phyloP scores from a whole-genome alignment of 2,329 filamentous ascomycete species.

The Neoscytalidium dimidiatum region DNA sequence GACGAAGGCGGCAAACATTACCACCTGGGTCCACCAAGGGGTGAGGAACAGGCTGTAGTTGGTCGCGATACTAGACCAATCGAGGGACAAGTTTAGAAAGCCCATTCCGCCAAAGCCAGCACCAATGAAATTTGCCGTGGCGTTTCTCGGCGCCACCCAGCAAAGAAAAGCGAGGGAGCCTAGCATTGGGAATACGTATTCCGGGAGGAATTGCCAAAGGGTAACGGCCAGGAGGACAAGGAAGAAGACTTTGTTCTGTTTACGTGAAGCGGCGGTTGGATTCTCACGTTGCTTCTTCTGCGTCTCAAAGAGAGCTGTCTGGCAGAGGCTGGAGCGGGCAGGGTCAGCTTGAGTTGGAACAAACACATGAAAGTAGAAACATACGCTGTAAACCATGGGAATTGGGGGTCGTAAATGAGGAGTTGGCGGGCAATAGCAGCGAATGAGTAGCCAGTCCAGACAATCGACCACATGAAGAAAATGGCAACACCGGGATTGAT shows the following conservation, averaged over 20 bases:
- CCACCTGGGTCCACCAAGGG: slow-evolving; percentile 61
- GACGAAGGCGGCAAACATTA: slow-evolving; percentile 57
- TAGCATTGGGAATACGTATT: slow-evolving; percentile 62
- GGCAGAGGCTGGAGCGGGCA: slow-evolving; percentile 25
- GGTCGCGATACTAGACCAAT: slow-evolving; percentile 63
- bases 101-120: slow-evolving; percentile 65
- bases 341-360: neutral
- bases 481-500: slow-evolving; percentile 57
- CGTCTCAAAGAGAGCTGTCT: slow-evolving; percentile 62
- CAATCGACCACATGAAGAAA: slow-evolving; percentile 63
- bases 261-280: slow-evolving; percentile 51
- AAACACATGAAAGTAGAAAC: neutral
- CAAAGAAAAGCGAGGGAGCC: slow-evolving; percentile 63
- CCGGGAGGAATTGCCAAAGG: slow-evolving; percentile 64
- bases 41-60: slow-evolving; percentile 41
- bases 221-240: slow-evolving; percentile 54
- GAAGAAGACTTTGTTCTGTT: slow-evolving; percentile 52
- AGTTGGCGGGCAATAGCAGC: slow-evolving; percentile 60
- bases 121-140: slow-evolving; percentile 61
- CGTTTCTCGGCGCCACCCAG: slow-evolving; percentile 63
- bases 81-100: slow-evolving; percentile 59
- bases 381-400: slow-evolving; percentile 44
- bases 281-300: slow-evolving; percentile 55
- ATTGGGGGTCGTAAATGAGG: slow-evolving; percentile 60
- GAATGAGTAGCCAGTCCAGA: slow-evolving; percentile 61